phyloP scores from a whole-genome alignment of 768 basidiomycete genomes.

The Imleria badia region DNA sequence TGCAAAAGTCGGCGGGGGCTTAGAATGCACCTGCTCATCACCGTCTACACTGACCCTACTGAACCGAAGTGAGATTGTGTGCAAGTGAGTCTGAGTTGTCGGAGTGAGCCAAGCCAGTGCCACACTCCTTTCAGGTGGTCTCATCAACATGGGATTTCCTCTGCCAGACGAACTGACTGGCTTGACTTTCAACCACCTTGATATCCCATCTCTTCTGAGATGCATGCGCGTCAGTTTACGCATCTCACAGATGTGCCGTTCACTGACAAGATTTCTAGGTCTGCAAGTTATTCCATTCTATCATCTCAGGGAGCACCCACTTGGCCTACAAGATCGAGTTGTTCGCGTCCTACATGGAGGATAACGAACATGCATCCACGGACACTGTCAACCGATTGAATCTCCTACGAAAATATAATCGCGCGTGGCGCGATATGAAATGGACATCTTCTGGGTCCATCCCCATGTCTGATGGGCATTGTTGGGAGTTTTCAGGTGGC shows the following conservation, averaged over 20 bases:
- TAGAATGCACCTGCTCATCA: too few relatives aligned
- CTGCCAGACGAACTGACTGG: slow-evolving; percentile 34
- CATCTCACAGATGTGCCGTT: background rate
- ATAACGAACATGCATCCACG: slow-evolving; percentile 17
- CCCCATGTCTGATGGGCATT: slow-evolving; percentile 16
- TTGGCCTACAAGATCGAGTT: slow-evolving; percentile 34
- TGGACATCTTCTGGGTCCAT: slow-evolving; percentile 17
- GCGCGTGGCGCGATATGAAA: slow-evolving; percentile 29
- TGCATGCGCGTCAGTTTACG: slow-evolving; percentile 26
- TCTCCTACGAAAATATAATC: slow-evolving; percentile 28
- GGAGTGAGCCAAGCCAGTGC: background rate
- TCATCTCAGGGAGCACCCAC: slow-evolving; percentile 24
- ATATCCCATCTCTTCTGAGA: slow-evolving; percentile 27
- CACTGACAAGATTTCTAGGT: slow-evolving; percentile 18
- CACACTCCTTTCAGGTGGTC: background rate
- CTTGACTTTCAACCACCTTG: slow-evolving; percentile 27
- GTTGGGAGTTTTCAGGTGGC: slow-evolving; percentile 38
- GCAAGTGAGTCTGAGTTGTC: background rate
- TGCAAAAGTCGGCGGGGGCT: background rate
- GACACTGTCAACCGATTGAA: slow-evolving; percentile 24
- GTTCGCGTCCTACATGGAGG: slow-evolving; percentile 29
- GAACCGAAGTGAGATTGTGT: too few relatives aligned
- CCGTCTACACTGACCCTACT: too few relatives aligned
- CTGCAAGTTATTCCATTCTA: slow-evolving; percentile 30
- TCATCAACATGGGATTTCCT: slow-evolving; percentile 17